These are phyloP conservation scores for Chrysoporthe austroafricana DNA, from an alignment of 2,329 filamentous ascomycete genomes.

Conservation along the genomic window DNA sequence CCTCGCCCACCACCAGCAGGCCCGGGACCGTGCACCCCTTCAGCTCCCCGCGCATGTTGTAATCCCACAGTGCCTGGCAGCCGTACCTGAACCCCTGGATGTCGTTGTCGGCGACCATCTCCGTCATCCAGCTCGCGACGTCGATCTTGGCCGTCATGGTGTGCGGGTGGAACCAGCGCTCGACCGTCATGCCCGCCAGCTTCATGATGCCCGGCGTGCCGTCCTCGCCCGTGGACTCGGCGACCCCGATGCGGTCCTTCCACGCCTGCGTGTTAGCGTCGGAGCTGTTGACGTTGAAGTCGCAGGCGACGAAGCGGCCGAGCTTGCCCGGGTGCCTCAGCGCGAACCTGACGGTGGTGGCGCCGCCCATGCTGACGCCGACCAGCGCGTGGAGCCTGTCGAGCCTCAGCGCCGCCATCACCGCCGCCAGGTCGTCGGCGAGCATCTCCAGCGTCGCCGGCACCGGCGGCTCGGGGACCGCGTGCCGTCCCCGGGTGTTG, in stretches of 20 bases:
- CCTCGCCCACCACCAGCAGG: slow-evolving; percentile 72
- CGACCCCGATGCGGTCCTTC: slow-evolving; percentile 74
- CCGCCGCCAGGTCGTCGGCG: slow-evolving; percentile 65
- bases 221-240: slow-evolving; percentile 55
- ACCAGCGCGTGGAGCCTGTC: slow-evolving; percentile 67
- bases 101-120: slow-evolving; percentile 71
- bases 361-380: slow-evolving; percentile 82
- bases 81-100: slow-evolving; percentile 70
- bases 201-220: slow-evolving; percentile 62
- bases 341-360: slow-evolving; percentile 74
- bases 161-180: slow-evolving; percentile 75
- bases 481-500: slow-evolving; percentile 71
- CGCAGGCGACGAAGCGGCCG: slow-evolving; percentile 69
- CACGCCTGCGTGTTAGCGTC: slow-evolving; percentile 77
- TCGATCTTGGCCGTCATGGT: slow-evolving; percentile 50
- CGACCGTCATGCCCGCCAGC: slow-evolving; percentile 72
- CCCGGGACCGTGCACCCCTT: slow-evolving; percentile 59
- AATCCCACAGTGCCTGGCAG: slow-evolving; percentile 73
- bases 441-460: slow-evolving; percentile 67
- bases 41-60: slow-evolving; percentile 66
- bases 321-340: slow-evolving; percentile 66
- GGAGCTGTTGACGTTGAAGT: slow-evolving; percentile 76
- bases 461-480: slow-evolving; percentile 49
- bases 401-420: slow-evolving; percentile 73
- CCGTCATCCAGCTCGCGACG: slow-evolving; percentile 60